Percentiles rank a stretch among this genome's conserved stretches.
Conservation (phyloP, 1,139 yeast species). For the Kodamaea anthophila region DNA sequence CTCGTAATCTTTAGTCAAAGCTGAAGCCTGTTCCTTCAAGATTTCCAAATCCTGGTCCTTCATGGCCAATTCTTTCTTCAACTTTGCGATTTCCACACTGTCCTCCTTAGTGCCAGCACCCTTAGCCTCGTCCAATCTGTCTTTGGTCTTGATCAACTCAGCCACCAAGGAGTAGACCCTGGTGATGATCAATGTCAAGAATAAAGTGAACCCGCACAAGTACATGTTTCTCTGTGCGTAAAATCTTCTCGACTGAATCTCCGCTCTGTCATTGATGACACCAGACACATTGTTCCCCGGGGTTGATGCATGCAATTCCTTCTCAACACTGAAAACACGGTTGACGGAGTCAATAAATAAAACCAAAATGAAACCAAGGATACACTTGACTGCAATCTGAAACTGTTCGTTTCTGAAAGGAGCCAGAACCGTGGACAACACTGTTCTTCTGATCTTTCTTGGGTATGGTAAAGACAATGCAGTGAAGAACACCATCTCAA, state of each 20-base stretch:
- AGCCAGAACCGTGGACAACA: constrained; percentile 56
- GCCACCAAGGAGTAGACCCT: constrained; percentile 83
- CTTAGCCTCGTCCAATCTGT: constrained; percentile 50
- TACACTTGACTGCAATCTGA: constrained; percentile 73
- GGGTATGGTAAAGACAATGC: constrained; percentile 85
- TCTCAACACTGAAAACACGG: constrained; percentile 66
- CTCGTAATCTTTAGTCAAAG: constrained; percentile 61
- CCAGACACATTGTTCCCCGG: constrained; percentile 17
- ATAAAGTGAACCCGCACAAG: constrained; percentile 90
- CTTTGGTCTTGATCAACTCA: constrained; percentile 59
- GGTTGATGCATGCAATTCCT: constrained; percentile 43
- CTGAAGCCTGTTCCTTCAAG: constrained; percentile 66
- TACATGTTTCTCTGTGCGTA: constrained; percentile 97
- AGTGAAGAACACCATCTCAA: constrained; percentile 79
- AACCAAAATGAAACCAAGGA: constrained; percentile 76
- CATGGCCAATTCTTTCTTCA: constrained; percentile 50
- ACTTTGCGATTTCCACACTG: constrained; percentile 36
- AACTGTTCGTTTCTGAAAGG: constrained; percentile 71
- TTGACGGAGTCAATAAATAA: constrained; percentile 86
- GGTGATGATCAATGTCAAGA: constrained; percentile 76
- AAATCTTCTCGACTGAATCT: constrained; percentile 83
- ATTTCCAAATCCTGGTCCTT: constrained; percentile 60
- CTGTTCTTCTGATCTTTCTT: constrained; percentile 59
- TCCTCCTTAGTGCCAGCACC: constrained; percentile 22
- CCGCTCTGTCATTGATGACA: constrained; percentile 56